Evolutionary conservation across 768 basidiomycete species (phyloP), one percentile per base, ranked within the genome.

Genomic region (Heimioporus sp.): DNA sequence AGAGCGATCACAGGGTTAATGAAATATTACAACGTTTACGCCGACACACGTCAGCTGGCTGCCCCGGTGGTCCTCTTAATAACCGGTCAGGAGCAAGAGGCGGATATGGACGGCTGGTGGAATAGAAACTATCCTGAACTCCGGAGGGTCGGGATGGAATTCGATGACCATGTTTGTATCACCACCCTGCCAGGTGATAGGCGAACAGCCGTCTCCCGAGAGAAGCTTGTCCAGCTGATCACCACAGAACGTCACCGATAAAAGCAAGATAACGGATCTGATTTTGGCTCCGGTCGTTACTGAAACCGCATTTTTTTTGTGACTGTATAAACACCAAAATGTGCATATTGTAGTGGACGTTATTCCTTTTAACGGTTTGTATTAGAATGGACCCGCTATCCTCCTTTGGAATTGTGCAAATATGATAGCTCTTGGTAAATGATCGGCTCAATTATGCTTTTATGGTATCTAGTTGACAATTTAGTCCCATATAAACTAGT

Each of bases 1-100:
- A 64, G 74, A 50, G 67, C 71, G 38, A 65, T 56, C 32, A 51
- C 63, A 13, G 55, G 64, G 3, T 50, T 55, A 11, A 49, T 56
- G 30, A 63, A 62, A 42, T 70, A 72, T 52, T 77, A 73, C 55
- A 49, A 59, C 11, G 68, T 75, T 54, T 64, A 65, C 28, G 53
- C 65, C n/a, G 63, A 67, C 40, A 68, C 75, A 15, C 77, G 76
- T 43, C 63, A 51, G 19, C 48, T 63, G 32, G 52, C 55, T 24
- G 76, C 73, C 16, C 76, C 76, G 2, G 67, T 72, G 7, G 63
- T 66, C 8, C 24, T 76, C n/a, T 62, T 71, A 13, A 58, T 75
- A 3, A 75, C 72, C 2, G 64, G 69, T 7, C 56, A 74, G 8
- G 75, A 75, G 56, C 55, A 40, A 34, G 59, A 60, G 31, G 16